These are phyloP conservation scores for Mortierella sp. DNA, from an alignment of 371 early-diverging fungal genomes.

Conservation along the genomic window DNA sequence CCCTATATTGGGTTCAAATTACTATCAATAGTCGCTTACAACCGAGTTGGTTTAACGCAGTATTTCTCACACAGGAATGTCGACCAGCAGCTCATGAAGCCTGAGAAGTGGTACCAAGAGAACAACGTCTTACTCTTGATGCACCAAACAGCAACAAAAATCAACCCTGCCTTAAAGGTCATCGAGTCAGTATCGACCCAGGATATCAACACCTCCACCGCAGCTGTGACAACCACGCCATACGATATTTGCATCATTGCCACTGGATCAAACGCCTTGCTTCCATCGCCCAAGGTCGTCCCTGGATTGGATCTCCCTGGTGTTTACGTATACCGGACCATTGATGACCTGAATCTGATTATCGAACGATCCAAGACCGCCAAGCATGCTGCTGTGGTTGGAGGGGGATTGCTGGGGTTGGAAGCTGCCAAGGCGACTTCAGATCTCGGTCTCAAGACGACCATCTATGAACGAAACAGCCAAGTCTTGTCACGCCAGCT, in stretches of 20 bases:
- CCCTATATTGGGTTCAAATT: slow-evolving; percentile 13
- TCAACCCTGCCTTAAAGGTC: slow-evolving; percentile 55
- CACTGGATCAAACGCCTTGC: slow-evolving; percentile 73
- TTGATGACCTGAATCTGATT: slow-evolving; percentile 71
- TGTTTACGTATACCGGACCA: slow-evolving; percentile 76
- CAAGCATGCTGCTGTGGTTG: slow-evolving; percentile 65
- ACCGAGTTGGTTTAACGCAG: slow-evolving; percentile 76
- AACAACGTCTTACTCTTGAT: slow-evolving; percentile 60
- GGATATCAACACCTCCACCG: slow-evolving; percentile 22
- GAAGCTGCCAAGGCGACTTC: slow-evolving; percentile 78
- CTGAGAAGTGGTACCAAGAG: slow-evolving; percentile 67
- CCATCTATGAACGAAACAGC: slow-evolving; percentile 68
- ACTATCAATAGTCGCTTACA: slow-evolving; percentile 63
- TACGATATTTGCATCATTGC: slow-evolving; percentile 75
- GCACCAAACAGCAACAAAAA: slow-evolving; percentile 62
- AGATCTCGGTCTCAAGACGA: slow-evolving; percentile 69
- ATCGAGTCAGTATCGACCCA: slow-evolving; percentile 36
- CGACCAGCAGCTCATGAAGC: slow-evolving; percentile 64
- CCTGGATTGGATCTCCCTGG: slow-evolving; percentile 61
- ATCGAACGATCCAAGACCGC: slow-evolving; percentile 62
- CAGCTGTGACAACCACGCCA: slow-evolving; percentile 57
- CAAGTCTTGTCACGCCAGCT: slow-evolving; percentile 72
- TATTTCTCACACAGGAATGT: slow-evolving; percentile 71
- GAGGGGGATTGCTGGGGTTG: slow-evolving; percentile 79
- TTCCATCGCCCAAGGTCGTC: slow-evolving; percentile 62